Base-by-base conservation (phyloP, 345 rosid species). In the Punica granatum region DNA sequence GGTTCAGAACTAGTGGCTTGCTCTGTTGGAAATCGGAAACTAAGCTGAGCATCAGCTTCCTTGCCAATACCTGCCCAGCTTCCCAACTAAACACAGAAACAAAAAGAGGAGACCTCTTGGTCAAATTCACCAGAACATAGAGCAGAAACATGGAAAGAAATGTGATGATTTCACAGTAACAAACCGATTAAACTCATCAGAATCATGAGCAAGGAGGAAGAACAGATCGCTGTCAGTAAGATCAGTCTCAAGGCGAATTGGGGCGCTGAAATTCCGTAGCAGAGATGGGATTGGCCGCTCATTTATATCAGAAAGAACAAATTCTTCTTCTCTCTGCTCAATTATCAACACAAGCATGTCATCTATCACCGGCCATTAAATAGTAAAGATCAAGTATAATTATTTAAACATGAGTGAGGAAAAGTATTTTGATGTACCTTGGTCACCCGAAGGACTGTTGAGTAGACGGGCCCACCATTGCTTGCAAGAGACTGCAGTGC, bases 131-230 rank as follows among this genome's bases (percentile, higher is more conserved):
- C 60, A 30, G 19, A 16, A 3, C 18, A 48, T 65, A 26, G 12
- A 30, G 8, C 0, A 68, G 63, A 60, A 42, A 41, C 63, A 42
- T 70, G 46, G 21, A 68, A 54, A 28, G 16, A 32, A 37, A 36
- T 16, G 71, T 42, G 61, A 28, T 72, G 72, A 26, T 28, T 46
- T 61, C 66, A 75, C 69, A 79, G 73, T 64, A 31, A 76, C 87
- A 68, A 72, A 94, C 99, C 98, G 90, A 72, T 92, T 95, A 78
- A 92, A 95, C 80, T 83, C 99, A 71, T 95, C 98, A 0, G 92
- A 86, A 81, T 89, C 98, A 67, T 95, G 79, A 15, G 99, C 98
- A 48, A 95, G 89, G 64, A 95, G 99, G 93, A 92, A 92, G 83
- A 83, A 95, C 59, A 92, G 72, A 67, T 95, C 96, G 69, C 75